These are phyloP conservation scores for Bonia amplexicaulis DNA, from an alignment of 176 grass and related monocot species.

Conservation along the genomic window DNA sequence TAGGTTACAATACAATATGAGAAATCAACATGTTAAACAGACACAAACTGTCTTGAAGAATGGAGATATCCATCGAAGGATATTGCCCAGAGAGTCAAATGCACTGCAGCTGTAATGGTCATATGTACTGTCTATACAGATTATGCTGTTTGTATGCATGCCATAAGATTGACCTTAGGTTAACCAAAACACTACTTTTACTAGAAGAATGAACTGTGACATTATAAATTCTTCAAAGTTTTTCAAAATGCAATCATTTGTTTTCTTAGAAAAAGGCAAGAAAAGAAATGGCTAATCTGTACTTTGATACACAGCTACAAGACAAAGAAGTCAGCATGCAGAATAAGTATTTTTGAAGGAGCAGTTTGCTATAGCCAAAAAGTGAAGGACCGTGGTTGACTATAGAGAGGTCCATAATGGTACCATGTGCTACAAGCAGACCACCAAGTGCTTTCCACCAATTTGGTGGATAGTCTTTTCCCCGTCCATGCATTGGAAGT, in stretches of 20 bases:
- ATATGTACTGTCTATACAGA: background rate
- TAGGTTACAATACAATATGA: background rate
- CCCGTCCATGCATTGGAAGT: slow-evolving; percentile 77
- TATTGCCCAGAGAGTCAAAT: background rate
- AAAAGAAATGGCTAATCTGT: background rate
- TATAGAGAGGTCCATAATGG: background rate
- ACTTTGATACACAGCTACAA: background rate
- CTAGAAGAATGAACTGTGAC: background rate
- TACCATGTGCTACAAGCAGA: slow-evolving; percentile 79
- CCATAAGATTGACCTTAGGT: background rate
- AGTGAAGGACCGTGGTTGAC: background rate
- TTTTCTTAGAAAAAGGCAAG: background rate
- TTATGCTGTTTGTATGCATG: background rate
- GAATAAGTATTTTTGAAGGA: background rate
- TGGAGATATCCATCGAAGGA: background rate
- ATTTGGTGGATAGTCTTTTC: slow-evolving; percentile 75
- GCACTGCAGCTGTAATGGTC: too few species aligned
- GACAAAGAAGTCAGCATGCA: background rate
- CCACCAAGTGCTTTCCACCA: slow-evolving; percentile 95
- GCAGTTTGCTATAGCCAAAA: background rate
- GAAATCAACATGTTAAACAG: background rate
- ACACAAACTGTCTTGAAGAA: background rate
- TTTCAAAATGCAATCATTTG: background rate
- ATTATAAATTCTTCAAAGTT: background rate
- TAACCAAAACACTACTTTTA: background rate